These are phyloP conservation scores for Marchantia paleacea DNA, from an alignment of 225 moss, liverwort and hornwort species.

Conservation along the genomic window DNA sequence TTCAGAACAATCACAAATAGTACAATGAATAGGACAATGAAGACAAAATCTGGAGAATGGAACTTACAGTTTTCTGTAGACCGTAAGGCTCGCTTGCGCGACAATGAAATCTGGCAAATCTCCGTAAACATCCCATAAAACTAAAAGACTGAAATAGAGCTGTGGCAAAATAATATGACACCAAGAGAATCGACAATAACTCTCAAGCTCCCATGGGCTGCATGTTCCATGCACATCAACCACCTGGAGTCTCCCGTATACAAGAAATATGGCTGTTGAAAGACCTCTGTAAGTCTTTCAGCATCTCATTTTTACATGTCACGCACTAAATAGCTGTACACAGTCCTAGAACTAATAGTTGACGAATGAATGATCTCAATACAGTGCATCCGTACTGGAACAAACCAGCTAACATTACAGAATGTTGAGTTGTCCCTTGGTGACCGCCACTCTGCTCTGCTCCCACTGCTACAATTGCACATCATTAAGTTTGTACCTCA, in stretches of 20 bases:
- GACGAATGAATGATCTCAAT: constrained; percentile 9
- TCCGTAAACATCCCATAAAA: background rate
- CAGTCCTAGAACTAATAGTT: constrained; percentile 7
- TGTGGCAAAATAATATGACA: background rate
- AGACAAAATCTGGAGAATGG: no score
- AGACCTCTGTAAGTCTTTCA: constrained; percentile 14
- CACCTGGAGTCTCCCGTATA: background rate
- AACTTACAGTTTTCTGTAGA: background rate
- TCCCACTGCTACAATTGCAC: background rate
- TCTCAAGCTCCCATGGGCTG: background rate
- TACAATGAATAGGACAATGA: no score
- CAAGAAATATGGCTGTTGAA: constrained; percentile 1
- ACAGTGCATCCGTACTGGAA: constrained; percentile 6
- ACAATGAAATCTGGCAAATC: background rate
- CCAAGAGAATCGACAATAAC: background rate
- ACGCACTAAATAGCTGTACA: constrained; percentile 17
- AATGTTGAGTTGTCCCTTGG: background rate
- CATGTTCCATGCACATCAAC: background rate
- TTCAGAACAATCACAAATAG: no score
- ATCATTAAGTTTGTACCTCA: background rate
- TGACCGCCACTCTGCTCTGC: background rate
- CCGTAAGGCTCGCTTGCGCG: background rate
- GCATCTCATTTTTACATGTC: constrained; percentile 16
- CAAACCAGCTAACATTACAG: background rate
- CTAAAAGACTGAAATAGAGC: background rate